Conservation (phyloP, 1,139 yeast genomes). For the Taphrina pruni region DNA sequence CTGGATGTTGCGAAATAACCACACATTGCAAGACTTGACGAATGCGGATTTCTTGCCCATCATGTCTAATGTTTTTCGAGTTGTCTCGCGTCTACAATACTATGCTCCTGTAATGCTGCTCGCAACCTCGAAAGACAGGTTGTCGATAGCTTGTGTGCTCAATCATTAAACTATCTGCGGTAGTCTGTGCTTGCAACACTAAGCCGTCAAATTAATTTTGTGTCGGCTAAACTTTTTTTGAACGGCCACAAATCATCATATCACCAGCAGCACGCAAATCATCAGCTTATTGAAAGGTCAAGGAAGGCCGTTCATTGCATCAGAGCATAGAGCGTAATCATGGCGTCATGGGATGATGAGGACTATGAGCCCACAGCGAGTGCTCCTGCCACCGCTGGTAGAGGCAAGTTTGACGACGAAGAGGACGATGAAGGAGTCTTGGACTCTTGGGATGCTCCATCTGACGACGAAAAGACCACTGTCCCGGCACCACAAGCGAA, state of each 20-base stretch:
- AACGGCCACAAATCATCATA: constrained; percentile 7
- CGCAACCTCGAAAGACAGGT: no score
- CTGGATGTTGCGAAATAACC: constrained; percentile 25
- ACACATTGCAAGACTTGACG: constrained; percentile 19
- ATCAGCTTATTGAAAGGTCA: background rate
- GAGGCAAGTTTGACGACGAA: constrained; percentile 85
- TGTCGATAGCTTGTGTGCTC: no score
- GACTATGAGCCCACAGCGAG: constrained; percentile 20
- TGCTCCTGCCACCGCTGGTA: constrained; percentile 53
- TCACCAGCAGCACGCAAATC: background rate
- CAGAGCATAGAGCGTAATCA: background rate
- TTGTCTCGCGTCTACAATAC: background rate
- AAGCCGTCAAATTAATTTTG: background rate
- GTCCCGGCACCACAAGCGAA: constrained; percentile 52
- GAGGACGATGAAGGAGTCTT: constrained; percentile 74
- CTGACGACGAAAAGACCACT: constrained; percentile 62
- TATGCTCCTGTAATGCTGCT: background rate
- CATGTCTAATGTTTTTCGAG: background rate
- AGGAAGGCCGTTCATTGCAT: background rate
- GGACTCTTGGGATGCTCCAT: constrained; percentile 81
- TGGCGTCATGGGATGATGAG: constrained; percentile 41
- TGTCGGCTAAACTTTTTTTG: constrained; percentile 19
- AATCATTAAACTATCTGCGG: no score
- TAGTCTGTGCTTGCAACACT: no score
- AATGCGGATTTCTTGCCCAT: constrained; percentile 23